Evolutionary conservation across 495 filamentous ascomycete species (phyloP), one percentile per base, ranked within the genome.

Genomic region (Schizothecium vesticola): DNA sequence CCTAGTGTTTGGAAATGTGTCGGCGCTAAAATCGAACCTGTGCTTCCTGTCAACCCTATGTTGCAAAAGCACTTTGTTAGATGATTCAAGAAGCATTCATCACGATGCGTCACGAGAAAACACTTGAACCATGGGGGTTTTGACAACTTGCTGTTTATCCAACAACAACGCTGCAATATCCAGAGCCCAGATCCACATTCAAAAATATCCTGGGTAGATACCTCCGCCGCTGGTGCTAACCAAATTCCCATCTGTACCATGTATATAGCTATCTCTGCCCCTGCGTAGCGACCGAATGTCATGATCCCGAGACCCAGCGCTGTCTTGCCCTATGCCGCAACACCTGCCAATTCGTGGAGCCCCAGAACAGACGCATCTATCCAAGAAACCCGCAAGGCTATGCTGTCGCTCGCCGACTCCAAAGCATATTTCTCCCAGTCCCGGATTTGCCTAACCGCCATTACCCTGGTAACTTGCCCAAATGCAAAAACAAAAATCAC

Each of bases 401-500:
- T 51, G 43, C 43, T 5, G 6, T 51, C 43, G 19, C 43, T 51
- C 43, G 2, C 43, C 9, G 43, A 51, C 7, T 51, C 43, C 43
- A 51, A 51, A 51, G 9, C 43, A 51, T 51, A 51, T n/a, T 4
- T 19, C 43, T 2, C 7, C 36, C 19, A n/a, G 9, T n/a, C 6
- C 16, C 1, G 31, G 31, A 12, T n/a, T 51, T n/a, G 12, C 43
- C 43, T 19, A 51, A 51, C 43, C 11, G 10, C 12, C 31, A 13
- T 33, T 33, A 1, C 31, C 19, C 33, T 6, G 5, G 33, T 13
- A 19, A 16, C 13, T 19, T 13, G 19, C 13, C 33, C 33, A 43
- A 19, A 16, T 7, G 6, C 12, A 58, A 26, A 61, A 56, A 56
- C 36, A 25, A 3, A 66, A 29, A 58, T 67, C 23, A 75, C 26